Base-by-base conservation (phyloP, 2,329 filamentous ascomycete species). In the Fusarium sp. region DNA sequence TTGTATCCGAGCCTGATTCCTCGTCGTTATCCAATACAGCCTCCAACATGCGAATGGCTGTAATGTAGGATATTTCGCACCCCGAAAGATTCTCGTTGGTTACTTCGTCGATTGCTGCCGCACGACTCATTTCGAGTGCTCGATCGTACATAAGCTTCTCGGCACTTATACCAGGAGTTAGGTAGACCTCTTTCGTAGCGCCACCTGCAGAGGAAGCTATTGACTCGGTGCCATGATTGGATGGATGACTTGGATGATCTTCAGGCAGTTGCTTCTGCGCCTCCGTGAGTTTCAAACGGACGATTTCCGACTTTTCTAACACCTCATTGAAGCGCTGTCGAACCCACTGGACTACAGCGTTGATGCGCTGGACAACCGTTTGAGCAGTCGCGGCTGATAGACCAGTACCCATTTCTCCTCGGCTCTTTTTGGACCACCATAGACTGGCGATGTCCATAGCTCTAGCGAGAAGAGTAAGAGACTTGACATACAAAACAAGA, bases 121-220 rank as follows among this genome's bases (percentile, higher is more conserved):
- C 89, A 52, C 94, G 89, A 77, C 94, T 97, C 96, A 99, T 98
- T 78, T 99, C 96, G 22, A 98, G 83, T 1, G 96, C 96, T 46
- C 96, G 92, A 72, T 99, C 96, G 76, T 97, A 99, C 94, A 99
- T 97, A 45, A 99, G 84, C 80, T 94, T 97, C 81, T 98, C 96
- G 0, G 96, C 96, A 22, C 94, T 97, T 56, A 97, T 90, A 2
- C 95, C 96, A 3, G 92, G 89, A 15, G 92, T 97, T 25, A 99
- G 85, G 47, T 92, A 87, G 25, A 97, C 93, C 52, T 92, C 91
- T 63, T 96, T 93, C 3, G 88, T 86, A 17, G 90, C 90, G 5
- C 88, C 86, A n/a, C 85, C 86, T 15, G 85, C 84, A 2, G 84
- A 84, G 2, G 84, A 85, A 4, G 86, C 82, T 33, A 83, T 82